Evolutionary conservation across 129 eudicot genomes (phyloP), one percentile per base, ranked within the genome.

Genomic region (Arctium minus): DNA sequence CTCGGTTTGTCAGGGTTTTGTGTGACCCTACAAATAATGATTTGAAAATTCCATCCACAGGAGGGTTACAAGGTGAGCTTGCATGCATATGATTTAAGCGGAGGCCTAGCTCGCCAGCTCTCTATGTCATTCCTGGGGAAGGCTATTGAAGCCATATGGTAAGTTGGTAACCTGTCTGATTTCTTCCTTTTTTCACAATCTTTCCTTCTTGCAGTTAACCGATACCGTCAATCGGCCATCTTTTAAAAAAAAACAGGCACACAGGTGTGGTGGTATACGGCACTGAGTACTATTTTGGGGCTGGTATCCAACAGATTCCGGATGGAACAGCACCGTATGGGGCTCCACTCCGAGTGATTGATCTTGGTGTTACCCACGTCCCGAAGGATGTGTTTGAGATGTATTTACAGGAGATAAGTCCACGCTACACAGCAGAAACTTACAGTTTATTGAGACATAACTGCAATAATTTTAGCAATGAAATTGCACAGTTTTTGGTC

Each of bases 191-290:
- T 29, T 37, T 77, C 22, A 4, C 65, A 68, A 72, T 56, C 67
- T 56, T 56, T 56, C 7, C 27, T 56, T 56, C 67, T 56, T 17
- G 67, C 18, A 56, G 7, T 56, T 56, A 56, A 56, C 67, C 4
- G 1, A 15, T 56, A 56, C 18, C 17, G 27, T 56, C 48, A 76
- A 73, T 29, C 8, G 46, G 71, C 42, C 48, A 48, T 39, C 11
- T 36, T 69, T 39, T 5, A n/a, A 72, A n/a, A 44, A 56, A 74
- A 39, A 76, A 77, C 80, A 94, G 98, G 98, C 98, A 92, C 84
- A 96, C 99, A 4, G 99, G 99, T 75, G 81, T 96, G 68, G 99
- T 91, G 33, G 97, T 90, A 30, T 96, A 96, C 70, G 99, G 99
- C 11, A 88, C 93, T 8, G 99, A 96, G 80, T 96, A 96, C 87